Conservation (phyloP, 2,329 filamentous ascomycete species). For the Talaromyces marneffei region DNA sequence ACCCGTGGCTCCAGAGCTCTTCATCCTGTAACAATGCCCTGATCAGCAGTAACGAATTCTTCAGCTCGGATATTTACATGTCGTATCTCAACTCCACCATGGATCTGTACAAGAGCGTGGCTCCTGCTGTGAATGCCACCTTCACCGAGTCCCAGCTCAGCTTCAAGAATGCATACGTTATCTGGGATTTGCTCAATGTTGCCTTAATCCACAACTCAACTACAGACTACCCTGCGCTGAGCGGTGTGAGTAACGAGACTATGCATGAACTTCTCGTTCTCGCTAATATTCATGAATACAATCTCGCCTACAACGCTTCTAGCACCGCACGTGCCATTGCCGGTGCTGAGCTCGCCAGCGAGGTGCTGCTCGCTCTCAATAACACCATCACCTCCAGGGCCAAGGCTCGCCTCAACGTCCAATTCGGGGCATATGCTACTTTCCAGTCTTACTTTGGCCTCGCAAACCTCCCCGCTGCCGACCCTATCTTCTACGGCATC, state of each 20-base stretch:
- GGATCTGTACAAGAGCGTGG: conserved; percentile 49
- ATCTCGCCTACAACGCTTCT: conserved; percentile 68
- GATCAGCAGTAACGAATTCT: conserved; percentile 56
- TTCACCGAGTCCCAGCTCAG: conserved; percentile 45
- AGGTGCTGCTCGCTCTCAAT: conserved; percentile 47
- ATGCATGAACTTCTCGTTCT: conserved; percentile 63
- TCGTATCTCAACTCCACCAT: conserved; percentile 44
- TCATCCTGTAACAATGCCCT: conserved; percentile 52
- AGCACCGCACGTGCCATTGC: conserved; percentile 46
- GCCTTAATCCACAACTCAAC: conserved; percentile 57
- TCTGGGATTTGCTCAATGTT: conserved; percentile 60
- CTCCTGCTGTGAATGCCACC: conserved; percentile 49
- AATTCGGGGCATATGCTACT: conserved; percentile 58
- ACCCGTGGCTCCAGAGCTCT: conserved; percentile 54
- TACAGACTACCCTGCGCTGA: conserved; percentile 50
- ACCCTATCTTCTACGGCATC: conserved; percentile 64
- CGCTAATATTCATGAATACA: conserved; percentile 74
- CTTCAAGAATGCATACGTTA: conserved; percentile 61
- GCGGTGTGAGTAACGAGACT: conserved; percentile 55
- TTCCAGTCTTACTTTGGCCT: conserved; percentile 60
- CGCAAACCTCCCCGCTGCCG: conserved; percentile 45
- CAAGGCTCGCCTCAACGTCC: conserved; percentile 42
- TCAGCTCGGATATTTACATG: conserved; percentile 47
- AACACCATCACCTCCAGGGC: conserved; percentile 34
- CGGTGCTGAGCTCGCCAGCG: conserved; percentile 61